These are phyloP conservation scores for Gloeostereum incarnatum DNA, from an alignment of 768 basidiomycete species.

Conservation along the genomic window DNA sequence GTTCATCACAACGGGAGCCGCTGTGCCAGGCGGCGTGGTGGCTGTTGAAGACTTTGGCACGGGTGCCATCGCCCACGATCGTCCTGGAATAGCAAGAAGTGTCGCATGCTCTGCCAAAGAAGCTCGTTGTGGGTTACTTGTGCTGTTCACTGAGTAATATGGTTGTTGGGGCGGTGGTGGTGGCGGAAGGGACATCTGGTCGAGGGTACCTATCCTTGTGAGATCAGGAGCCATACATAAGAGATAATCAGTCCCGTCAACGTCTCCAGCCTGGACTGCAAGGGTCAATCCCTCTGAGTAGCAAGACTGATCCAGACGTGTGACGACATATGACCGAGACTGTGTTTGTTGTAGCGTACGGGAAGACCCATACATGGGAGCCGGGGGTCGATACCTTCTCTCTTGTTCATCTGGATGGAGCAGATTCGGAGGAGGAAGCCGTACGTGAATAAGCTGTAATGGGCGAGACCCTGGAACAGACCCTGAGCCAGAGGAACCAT, in stretches of 20 bases:
- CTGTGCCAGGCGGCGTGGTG: slow-evolving; percentile 25
- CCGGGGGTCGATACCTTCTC: slow-evolving; percentile 35
- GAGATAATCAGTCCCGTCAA: slow-evolving; percentile 65
- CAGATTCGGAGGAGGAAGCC: slow-evolving; percentile 67
- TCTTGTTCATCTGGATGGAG: slow-evolving; percentile 69
- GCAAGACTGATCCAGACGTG: slow-evolving; percentile 50
- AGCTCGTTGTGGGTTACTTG: slow-evolving; percentile 30
- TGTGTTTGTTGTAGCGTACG: slow-evolving; percentile 34
- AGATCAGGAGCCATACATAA: slow-evolving; percentile 72
- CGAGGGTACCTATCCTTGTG: slow-evolving; percentile 59
- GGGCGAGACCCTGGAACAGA: slow-evolving; percentile 25
- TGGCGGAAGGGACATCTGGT: slow-evolving; percentile 49
- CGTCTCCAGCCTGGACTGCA: slow-evolving; percentile 66
- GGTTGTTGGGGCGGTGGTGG: slow-evolving; percentile 29
- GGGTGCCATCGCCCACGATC: slow-evolving; percentile 76
- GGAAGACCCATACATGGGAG: slow-evolving; percentile 37
- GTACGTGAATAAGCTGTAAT: slow-evolving; percentile 69
- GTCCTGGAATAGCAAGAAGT: slow-evolving; percentile 68
- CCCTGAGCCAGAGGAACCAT: slow-evolving; percentile 23
- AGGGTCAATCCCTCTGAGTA: slow-evolving; percentile 61
- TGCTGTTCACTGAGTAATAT: slow-evolving; percentile 27
- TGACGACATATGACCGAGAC: slow-evolving; percentile 49
- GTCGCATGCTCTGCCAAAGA: slow-evolving; percentile 73
- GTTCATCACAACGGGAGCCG: slow-evolving; percentile 54
- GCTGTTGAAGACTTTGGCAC: slow-evolving; percentile 25